phyloP scores from a whole-genome alignment of 495 filamentous ascomycete genomes.

The Hypoxylon intermedium region DNA sequence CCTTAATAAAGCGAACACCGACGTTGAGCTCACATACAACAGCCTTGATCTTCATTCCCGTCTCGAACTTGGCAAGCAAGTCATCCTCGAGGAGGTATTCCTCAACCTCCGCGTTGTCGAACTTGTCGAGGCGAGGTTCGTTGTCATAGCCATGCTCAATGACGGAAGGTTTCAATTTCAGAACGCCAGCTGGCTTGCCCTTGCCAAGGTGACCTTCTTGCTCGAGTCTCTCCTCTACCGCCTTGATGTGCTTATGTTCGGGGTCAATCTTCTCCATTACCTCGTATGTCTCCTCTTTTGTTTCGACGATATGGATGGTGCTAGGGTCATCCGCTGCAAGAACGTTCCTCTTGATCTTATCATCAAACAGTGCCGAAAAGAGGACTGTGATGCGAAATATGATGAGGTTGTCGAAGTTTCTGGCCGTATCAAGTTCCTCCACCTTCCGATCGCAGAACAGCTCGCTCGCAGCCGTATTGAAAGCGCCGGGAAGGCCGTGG shows the following conservation, averaged over 20 bases:
- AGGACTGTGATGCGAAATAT: conserved; percentile 30
- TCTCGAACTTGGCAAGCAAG: conserved; percentile 65
- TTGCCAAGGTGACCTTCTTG: conserved; percentile 27
- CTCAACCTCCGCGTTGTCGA: conserved; percentile 32
- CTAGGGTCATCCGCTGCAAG: conserved; percentile 24
- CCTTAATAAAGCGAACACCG: conserved; percentile 64
- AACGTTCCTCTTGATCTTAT: conserved; percentile 16
- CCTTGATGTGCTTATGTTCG: conserved; percentile 27
- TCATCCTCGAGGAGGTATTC: conserved; percentile 74
- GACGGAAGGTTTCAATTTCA: conserved; percentile 46
- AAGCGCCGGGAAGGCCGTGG: conserved; percentile 68
- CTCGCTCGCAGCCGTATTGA: conserved; percentile 64
- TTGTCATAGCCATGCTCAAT: conserved; percentile 50
- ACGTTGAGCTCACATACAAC: conserved; percentile 67
- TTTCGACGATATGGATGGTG: conserved; percentile 31
- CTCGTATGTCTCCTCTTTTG: conserved; percentile 35
- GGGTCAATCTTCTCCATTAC: conserved; percentile 31
- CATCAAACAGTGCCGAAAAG: conserved; percentile 5
- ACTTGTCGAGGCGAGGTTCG: conserved; percentile 47
- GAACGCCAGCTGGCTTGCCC: conserved; percentile 48
- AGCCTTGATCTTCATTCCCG: conserved; percentile 79
- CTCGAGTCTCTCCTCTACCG: conserved; percentile 35
- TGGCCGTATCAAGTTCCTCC: conserved; percentile 17
- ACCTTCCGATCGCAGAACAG: conserved; percentile 38
- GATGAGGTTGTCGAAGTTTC: conserved; percentile 27